Conservation (phyloP, 1,284 basidiomycete species). For the Schizophyllum commune region DNA sequence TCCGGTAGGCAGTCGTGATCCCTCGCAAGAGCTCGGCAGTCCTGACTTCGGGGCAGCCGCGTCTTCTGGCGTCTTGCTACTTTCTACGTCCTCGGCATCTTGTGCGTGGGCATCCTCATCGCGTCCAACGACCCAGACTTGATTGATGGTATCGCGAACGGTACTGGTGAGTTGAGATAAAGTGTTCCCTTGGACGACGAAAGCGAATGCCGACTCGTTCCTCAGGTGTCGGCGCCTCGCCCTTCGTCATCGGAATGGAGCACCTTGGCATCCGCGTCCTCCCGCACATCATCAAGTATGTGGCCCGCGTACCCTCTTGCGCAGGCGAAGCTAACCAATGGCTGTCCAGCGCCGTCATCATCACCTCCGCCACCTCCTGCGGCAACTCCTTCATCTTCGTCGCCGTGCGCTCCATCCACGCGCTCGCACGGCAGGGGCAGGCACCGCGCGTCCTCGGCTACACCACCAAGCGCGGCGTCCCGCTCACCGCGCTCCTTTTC, state of each 20-base stretch:
- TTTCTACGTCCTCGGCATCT: constrained; percentile 9
- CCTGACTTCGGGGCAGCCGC: constrained; percentile 3
- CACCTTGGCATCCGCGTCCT: constrained; percentile 39
- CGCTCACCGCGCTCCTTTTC: constrained; percentile 6
- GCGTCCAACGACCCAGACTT: constrained; percentile 9
- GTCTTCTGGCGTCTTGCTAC: constrained; percentile 11
- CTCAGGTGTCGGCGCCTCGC: constrained; percentile 27
- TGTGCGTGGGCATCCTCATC: constrained; percentile 26
- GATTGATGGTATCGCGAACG: constrained; percentile 14
- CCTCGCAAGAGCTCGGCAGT: too few relatives aligned
- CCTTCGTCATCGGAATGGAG: constrained; percentile 47
- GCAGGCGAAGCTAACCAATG: not conserved
- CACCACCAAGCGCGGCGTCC: constrained; percentile 9
- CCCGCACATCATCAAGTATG: constrained; percentile 29
- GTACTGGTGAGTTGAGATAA: constrained; percentile 40
- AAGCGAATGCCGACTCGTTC: constrained; percentile 10
- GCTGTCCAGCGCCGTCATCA: constrained; percentile 7
- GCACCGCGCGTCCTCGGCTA: constrained; percentile 8
- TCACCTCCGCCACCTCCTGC: constrained; percentile 11
- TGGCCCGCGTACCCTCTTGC: not conserved
- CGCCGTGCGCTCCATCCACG: constrained; percentile 9
- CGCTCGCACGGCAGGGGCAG: constrained; percentile 7
- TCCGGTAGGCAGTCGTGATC: constrained; percentile 44
- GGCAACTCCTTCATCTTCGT: constrained; percentile 11
- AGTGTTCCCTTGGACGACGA: too few relatives aligned